Percentiles rank a stretch among this genome's conserved stretches.
These are phyloP conservation scores for Apiospora phragmitis DNA, from an alignment of 2,329 filamentous ascomycete genomes.

Conservation along the genomic window DNA sequence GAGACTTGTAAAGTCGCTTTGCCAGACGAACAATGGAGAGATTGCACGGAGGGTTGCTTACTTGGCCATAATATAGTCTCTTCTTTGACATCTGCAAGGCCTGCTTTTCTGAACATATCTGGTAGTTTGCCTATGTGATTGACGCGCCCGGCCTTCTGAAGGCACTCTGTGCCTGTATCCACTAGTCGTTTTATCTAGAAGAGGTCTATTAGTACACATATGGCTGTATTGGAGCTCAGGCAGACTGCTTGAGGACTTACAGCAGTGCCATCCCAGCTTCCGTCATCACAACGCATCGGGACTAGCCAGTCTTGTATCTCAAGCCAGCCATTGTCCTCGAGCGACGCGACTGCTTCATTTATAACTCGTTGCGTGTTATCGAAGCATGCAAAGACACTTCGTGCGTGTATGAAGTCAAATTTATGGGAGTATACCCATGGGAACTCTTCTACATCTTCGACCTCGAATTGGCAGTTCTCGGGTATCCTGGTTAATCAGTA, in stretches of 20 bases:
- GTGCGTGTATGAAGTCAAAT: constrained; percentile 16
- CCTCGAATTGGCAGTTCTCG: constrained; percentile 17
- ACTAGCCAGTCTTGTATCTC: constrained; percentile 15
- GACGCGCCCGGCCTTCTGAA: constrained; percentile 14
- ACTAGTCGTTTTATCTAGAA: constrained; percentile 9
- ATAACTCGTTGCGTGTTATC: constrained; percentile 14
- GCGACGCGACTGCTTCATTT: constrained; percentile 9
- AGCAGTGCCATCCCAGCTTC: constrained; percentile 15
- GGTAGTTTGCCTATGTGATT: constrained; percentile 5
- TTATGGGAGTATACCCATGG: constrained; percentile 18
- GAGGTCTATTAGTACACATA: not conserved
- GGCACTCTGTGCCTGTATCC: constrained; percentile 7
- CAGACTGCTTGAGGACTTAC: not conserved
- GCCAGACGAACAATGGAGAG: not conserved
- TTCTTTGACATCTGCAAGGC: constrained; percentile 15
- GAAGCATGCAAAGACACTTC: constrained; percentile 9
- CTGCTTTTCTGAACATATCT: constrained; percentile 14
- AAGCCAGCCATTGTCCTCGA: constrained; percentile 15
- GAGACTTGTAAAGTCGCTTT: not conserved
- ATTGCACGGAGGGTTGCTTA: not conserved
- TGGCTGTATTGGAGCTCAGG: too few species aligned
- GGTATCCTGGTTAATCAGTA: constrained; percentile 11
- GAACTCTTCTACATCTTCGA: constrained; percentile 17
- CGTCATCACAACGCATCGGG: constrained; percentile 15
- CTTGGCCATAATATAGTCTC: constrained; percentile 14